These are phyloP conservation scores for Acanthamoeba healyi DNA, from an alignment of 208 protist species.

Conservation along the genomic window DNA sequence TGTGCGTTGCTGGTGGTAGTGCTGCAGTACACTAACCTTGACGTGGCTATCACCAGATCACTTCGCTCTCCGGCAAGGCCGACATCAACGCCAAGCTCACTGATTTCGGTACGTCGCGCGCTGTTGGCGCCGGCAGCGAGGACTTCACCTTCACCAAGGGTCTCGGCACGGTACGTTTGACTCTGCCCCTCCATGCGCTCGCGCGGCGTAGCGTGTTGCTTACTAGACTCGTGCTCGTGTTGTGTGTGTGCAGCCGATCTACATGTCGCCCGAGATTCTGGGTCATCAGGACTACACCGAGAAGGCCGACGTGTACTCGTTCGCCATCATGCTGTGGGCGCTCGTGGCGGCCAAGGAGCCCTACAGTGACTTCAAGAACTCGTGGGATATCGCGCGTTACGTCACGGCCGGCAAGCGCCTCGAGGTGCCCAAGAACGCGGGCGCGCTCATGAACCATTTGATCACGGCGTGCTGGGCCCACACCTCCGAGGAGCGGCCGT, in stretches of 20 bases:
- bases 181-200: neutral
- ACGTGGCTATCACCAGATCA: neutral
- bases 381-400: slow-evolving; percentile 47
- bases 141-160: slow-evolving; percentile 54
- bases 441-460: slow-evolving; percentile 13
- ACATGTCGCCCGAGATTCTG: slow-evolving; percentile 83
- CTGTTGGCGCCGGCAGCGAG: neutral
- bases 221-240: neutral
- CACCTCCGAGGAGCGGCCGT: neutral
- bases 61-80: slow-evolving; percentile 44
- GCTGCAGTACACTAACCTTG: no score
- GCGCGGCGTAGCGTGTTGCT: neutral
- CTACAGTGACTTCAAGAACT: slow-evolving; percentile 36
- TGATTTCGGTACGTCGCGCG: slow-evolving; percentile 64
- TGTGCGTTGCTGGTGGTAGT: no score
- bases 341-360: slow-evolving; percentile 23
- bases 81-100: slow-evolving; percentile 72
- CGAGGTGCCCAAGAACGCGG: slow-evolving; percentile 25
- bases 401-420: slow-evolving; percentile 62
- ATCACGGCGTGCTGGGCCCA: slow-evolving; percentile 50
- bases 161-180: slow-evolving; percentile 45
- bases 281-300: slow-evolving; percentile 81
- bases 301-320: slow-evolving; percentile 83
- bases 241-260: slow-evolving; percentile 79
- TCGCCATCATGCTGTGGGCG: slow-evolving; percentile 43